A percentile compares a stretch with the other conserved stretches of the same genome.
phyloP scores from a whole-genome alignment of 2,329 filamentous ascomycete species.

The Pezicula carpinea region DNA sequence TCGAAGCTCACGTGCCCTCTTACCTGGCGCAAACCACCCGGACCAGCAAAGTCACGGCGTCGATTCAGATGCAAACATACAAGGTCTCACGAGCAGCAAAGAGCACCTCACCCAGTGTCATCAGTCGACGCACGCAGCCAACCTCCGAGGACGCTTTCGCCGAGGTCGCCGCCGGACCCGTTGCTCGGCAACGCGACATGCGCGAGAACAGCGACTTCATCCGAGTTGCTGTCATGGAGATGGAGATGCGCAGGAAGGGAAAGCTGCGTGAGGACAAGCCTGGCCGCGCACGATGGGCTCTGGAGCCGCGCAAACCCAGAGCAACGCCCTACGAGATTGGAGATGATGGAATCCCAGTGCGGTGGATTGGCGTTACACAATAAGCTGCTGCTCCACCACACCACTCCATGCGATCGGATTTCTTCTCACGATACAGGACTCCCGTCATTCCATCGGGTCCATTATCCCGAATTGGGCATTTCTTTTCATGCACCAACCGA shows the following conservation, averaged over 20 bases:
- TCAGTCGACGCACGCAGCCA: conserved; percentile 23
- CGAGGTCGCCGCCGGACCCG: conserved; percentile 35
- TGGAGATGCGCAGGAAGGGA: conserved; percentile 63
- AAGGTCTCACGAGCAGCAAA: conserved; percentile 32
- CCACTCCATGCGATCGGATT: background rate
- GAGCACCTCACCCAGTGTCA: conserved; percentile 33
- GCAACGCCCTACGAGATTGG: conserved; percentile 52
- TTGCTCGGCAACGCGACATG: conserved; percentile 58
- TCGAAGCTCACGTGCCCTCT: conserved; percentile 33
- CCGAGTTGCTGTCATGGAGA: conserved; percentile 66
- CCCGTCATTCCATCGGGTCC: background rate
- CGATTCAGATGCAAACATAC: conserved; percentile 70
- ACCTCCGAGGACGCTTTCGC: conserved; percentile 27
- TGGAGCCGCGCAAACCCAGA: conserved; percentile 58
- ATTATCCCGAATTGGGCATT: background rate
- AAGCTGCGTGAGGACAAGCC: conserved; percentile 62
- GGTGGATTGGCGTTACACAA: conserved; percentile 45
- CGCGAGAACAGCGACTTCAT: conserved; percentile 69
- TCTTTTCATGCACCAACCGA: background rate
- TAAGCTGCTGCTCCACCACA: background rate
- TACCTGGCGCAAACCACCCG: conserved; percentile 31
- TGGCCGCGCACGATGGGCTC: conserved; percentile 62
- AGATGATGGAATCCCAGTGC: conserved; percentile 51
- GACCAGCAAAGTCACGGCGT: conserved; percentile 52
- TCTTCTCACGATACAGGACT: background rate